Percentiles rank a stretch among this genome's conserved stretches.
These are phyloP conservation scores for Torrubiellomyces zombiae DNA, from an alignment of 2,329 filamentous ascomycete species.

Conservation along the genomic window DNA sequence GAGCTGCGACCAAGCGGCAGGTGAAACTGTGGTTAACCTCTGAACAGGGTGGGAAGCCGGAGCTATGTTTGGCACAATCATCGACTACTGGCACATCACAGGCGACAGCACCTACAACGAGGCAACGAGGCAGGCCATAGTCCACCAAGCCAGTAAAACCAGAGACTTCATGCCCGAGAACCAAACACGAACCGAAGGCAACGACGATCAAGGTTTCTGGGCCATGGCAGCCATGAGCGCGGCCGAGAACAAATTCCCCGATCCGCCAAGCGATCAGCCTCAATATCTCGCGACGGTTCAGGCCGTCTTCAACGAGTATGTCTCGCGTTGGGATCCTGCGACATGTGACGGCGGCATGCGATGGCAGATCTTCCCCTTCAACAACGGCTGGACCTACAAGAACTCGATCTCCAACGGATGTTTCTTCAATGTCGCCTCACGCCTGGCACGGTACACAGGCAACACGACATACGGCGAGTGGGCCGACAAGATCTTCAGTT, in stretches of 20 bases:
- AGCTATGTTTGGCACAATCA: slow-evolving; percentile 51
- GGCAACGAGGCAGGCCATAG: slow-evolving; percentile 38
- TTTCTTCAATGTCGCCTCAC: slow-evolving; percentile 53
- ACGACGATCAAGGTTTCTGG: slow-evolving; percentile 75
- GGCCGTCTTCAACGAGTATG: slow-evolving; percentile 67
- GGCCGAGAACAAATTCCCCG: slow-evolving; percentile 58
- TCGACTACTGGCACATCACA: slow-evolving; percentile 59
- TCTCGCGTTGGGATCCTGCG: slow-evolving; percentile 47
- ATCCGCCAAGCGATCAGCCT: slow-evolving; percentile 43
- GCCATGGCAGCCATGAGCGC: slow-evolving; percentile 67
- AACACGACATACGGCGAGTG: slow-evolving; percentile 65
- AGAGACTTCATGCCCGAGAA: slow-evolving; percentile 51
- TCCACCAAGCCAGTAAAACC: slow-evolving; percentile 43
- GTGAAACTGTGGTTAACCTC: slow-evolving; percentile 1
- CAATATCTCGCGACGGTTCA: slow-evolving; percentile 65
- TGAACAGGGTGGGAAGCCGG: slow-evolving; percentile 50
- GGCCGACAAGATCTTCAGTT: slow-evolving; percentile 56
- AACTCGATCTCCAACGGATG: slow-evolving; percentile 53
- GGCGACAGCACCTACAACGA: slow-evolving; percentile 49
- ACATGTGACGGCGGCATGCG: slow-evolving; percentile 57
- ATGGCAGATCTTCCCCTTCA: slow-evolving; percentile 75
- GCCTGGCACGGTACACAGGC: slow-evolving; percentile 61
- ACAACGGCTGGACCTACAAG: slow-evolving; percentile 54
- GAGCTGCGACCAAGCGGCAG: slow-evolving; percentile 3
- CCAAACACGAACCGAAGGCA: slow-evolving; percentile 44